These are phyloP conservation scores for Sedum album DNA, from an alignment of 164 flowering plant species.

Conservation along the genomic window DNA sequence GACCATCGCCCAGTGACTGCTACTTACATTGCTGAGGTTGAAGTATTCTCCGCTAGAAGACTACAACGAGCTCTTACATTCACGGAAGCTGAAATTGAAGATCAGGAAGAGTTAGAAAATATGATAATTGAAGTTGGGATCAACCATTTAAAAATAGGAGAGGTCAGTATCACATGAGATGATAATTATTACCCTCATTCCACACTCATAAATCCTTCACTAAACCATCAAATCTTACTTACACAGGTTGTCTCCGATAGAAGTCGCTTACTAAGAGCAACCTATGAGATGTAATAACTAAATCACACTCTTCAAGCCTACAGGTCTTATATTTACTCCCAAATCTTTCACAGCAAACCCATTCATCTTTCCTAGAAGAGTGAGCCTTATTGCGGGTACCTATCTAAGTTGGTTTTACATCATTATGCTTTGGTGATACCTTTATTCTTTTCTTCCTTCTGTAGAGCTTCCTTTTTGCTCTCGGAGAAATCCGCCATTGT, in stretches of 20 bases:
- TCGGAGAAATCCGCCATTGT: no score
- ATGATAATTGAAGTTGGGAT: slow-evolving; percentile 27
- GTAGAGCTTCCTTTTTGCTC: no score
- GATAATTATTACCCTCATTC: not conserved
- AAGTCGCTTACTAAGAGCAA: not conserved
- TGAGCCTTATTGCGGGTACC: not conserved
- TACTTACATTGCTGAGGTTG: slow-evolving; percentile 65
- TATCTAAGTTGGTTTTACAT: no score
- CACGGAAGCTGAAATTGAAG: slow-evolving; percentile 76
- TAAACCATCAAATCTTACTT: not conserved
- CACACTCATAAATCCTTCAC: not conserved
- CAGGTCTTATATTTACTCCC: not conserved
- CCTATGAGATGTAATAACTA: not conserved
- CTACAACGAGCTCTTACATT: slow-evolving; percentile 73
- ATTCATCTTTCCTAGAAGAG: not conserved
- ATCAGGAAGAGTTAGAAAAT: slow-evolving; percentile 25
- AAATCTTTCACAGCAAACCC: no score
- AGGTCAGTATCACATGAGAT: slow-evolving; percentile 20
- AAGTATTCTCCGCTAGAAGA: slow-evolving; percentile 57
- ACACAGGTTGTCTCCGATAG: not conserved
- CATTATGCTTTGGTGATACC: no score
- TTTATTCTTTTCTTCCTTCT: no score
- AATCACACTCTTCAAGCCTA: not conserved
- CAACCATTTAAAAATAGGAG: slow-evolving; percentile 17
- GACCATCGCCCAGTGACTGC: slow-evolving; percentile 97